phyloP scores from a whole-genome alignment of 805 yeast species.

The Yamadazyma ubonensis region DNA sequence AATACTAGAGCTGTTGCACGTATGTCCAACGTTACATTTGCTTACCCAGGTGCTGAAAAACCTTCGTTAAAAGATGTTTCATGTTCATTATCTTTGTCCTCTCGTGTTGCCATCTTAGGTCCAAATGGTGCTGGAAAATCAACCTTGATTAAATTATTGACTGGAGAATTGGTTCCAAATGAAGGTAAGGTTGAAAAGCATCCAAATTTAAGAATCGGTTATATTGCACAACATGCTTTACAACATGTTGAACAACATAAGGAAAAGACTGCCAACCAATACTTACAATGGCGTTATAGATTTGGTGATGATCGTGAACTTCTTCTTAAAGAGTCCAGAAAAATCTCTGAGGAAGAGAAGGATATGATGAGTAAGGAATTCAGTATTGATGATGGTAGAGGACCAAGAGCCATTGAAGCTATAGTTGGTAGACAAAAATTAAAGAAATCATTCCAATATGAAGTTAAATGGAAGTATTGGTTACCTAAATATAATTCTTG shows the following conservation, averaged over 20 bases:
- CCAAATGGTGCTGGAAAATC: slow-evolving; percentile 99
- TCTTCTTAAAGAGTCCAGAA: slow-evolving; percentile 86
- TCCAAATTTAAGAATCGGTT: slow-evolving; percentile 96
- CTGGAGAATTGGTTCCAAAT: slow-evolving; percentile 87
- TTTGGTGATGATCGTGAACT: slow-evolving; percentile 99
- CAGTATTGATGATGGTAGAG: slow-evolving; percentile 83
- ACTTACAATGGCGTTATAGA: slow-evolving; percentile 96
- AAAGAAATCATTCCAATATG: slow-evolving; percentile 96
- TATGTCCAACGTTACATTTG: slow-evolving; percentile 78
- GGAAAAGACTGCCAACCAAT: slow-evolving; percentile 97
- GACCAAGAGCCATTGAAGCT: slow-evolving; percentile 87
- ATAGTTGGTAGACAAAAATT: slow-evolving; percentile 95
- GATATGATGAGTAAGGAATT: slow-evolving; percentile 74
- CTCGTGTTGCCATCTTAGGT: slow-evolving; percentile 94
- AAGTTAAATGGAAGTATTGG: slow-evolving; percentile 84
- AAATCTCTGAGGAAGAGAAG: slow-evolving; percentile 71
- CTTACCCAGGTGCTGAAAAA: slow-evolving; percentile 85
- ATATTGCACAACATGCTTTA: slow-evolving; percentile 97
- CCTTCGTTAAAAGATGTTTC: slow-evolving; percentile 80
- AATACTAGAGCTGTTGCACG: slow-evolving; percentile 91
- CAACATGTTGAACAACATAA: slow-evolving; percentile 97
- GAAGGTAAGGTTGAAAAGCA: slow-evolving; percentile 94
- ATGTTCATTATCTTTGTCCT: slow-evolving; percentile 89
- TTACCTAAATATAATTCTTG: slow-evolving; percentile 91
- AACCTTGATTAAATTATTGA: slow-evolving; percentile 86